These are phyloP conservation scores for Eutrema salsugineum DNA, from an alignment of 441 rosid genomes.

Conservation along the genomic window DNA sequence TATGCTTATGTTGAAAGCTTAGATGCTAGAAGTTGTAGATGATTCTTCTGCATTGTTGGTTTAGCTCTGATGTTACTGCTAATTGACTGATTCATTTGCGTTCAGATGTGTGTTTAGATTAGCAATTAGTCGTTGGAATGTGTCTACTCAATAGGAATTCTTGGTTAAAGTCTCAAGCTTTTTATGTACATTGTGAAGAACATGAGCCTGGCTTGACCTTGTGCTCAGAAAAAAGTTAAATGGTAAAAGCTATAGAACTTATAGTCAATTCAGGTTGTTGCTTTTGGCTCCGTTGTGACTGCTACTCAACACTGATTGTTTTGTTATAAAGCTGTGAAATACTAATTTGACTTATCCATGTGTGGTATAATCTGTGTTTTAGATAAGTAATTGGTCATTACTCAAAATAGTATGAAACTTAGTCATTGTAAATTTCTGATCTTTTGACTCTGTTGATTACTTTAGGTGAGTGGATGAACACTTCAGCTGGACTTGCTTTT, in stretches of 20 bases:
- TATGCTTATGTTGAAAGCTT: not conserved
- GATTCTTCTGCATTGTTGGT: not conserved
- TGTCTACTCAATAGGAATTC: not conserved
- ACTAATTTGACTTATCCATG: not conserved
- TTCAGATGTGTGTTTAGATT: not conserved
- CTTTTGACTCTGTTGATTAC: constrained; percentile 21
- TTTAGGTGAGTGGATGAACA: constrained; percentile 99
- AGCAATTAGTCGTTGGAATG: not conserved
- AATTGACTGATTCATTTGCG: not conserved
- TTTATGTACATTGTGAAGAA: constrained; percentile 1
- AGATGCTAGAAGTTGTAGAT: not conserved
- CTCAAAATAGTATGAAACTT: not conserved
- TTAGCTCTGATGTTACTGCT: constrained; percentile 4
- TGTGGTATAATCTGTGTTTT: not conserved
- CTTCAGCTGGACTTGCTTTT: constrained; percentile 94
- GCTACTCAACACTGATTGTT: not conserved
- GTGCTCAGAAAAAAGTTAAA: not conserved
- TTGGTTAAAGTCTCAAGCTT: not conserved
- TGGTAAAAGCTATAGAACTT: not conserved
- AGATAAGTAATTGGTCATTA: not conserved
- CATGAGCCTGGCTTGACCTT: not conserved
- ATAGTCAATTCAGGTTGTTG: not conserved
- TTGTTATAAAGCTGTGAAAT: not conserved
- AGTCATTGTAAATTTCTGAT: not conserved
- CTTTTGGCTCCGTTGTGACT: not conserved